Evolutionary conservation across 331 rosid genomes (phyloP).

Genomic region (Malus hybrid): DNA sequence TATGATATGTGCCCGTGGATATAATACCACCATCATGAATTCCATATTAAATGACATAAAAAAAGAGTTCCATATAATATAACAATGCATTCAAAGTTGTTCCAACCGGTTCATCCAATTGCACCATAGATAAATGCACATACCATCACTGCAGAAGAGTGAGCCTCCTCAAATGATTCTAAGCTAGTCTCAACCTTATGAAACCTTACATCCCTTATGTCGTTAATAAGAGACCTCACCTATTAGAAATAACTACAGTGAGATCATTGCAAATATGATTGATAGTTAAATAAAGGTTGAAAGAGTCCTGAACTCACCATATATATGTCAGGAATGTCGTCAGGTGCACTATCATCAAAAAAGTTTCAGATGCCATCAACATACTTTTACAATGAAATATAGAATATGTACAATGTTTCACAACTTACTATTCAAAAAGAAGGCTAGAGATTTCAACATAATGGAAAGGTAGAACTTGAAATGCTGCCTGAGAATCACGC

Average conservation of each 20-base stretch:
- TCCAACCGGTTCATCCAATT: background rate
- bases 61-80: too few species aligned
- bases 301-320: conserved; percentile 54
- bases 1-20: background rate
- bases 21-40: background rate
- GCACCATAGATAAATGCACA: background rate
- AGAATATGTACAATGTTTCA: conserved; percentile 4
- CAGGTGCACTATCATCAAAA: conserved; percentile 59
- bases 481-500: conserved; percentile 79
- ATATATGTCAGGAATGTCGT: conserved; percentile 64
- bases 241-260: conserved; percentile 14
- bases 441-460: conserved; percentile 92
- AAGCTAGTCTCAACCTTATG: too few species aligned
- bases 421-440: conserved; percentile 79
- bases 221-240: too few species aligned
- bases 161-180: too few species aligned
- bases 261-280: conserved; percentile 6
- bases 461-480: conserved; percentile 83
- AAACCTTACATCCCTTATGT: too few species aligned
- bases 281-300: conserved; percentile 3
- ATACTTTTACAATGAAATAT: conserved; percentile 3
- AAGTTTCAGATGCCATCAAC: conserved; percentile 1
- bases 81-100: background rate
- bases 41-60: background rate
- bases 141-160: conserved; percentile 32